Evolutionary conservation across 169 alveolate species (phyloP).

Genomic region (Perkinsus olseni): DNA sequence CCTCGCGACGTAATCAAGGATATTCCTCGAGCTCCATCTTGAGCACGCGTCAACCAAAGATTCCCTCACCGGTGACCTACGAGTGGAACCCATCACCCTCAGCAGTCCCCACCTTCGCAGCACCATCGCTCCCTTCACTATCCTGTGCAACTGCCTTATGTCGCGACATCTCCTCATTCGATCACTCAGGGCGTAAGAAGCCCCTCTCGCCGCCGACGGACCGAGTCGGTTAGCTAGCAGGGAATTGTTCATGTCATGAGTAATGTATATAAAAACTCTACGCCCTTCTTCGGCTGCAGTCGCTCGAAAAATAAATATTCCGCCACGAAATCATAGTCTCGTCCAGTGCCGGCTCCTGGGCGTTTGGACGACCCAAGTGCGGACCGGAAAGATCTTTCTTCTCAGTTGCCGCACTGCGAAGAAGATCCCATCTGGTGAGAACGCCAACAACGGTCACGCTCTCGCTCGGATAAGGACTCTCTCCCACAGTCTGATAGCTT

Average conservation of each 20-base stretch:
- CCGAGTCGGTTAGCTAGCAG: neutral
- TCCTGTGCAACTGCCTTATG: neutral
- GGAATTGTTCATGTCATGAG: too few species aligned
- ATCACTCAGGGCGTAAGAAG: neutral
- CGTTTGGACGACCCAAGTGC: too few species aligned
- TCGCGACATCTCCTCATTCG: neutral
- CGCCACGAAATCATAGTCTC: neutral
- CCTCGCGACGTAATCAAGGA: neutral
- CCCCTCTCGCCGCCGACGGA: neutral
- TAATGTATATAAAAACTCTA: too few species aligned
- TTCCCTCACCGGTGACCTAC: neutral
- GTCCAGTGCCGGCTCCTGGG: too few species aligned
- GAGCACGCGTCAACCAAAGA: neutral
- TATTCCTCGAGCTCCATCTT: neutral
- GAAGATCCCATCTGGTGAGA: too few species aligned
- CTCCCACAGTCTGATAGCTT: too few species aligned
- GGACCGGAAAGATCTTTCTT: too few species aligned
- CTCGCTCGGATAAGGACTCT: too few species aligned
- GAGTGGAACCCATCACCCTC: neutral
- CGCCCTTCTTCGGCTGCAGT: neutral
- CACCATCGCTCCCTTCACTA: neutral
- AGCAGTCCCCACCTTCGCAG: neutral
- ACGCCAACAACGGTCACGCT: too few species aligned
- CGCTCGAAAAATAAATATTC: neutral
- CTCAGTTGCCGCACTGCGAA: too few species aligned